Evolutionary conservation across 495 filamentous ascomycete species (phyloP).

Genomic region (Saxophila tyrrhenica): DNA sequence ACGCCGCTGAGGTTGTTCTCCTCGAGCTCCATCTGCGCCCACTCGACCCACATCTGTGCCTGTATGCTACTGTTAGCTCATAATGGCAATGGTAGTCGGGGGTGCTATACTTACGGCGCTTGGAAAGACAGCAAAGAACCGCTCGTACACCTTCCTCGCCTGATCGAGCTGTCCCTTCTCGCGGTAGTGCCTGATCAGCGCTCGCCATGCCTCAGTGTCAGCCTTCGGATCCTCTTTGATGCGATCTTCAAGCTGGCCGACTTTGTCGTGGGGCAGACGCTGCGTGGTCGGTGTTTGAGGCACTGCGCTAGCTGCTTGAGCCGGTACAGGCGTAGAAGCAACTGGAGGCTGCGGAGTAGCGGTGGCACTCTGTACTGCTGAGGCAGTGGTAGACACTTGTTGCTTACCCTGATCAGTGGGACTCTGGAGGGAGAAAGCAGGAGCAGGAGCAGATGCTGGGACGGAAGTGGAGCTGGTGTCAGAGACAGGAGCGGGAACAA

Average conservation of each 20-base stretch:
- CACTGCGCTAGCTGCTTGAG: background rate
- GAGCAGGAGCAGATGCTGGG: slow-evolving; percentile 33
- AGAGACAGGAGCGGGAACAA: slow-evolving; percentile 41
- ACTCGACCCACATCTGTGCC: slow-evolving; percentile 83
- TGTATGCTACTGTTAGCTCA: slow-evolving; percentile 28
- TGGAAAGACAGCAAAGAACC: slow-evolving; percentile 79
- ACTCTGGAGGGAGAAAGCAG: slow-evolving; percentile 13
- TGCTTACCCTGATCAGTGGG: slow-evolving; percentile 10
- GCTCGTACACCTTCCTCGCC: slow-evolving; percentile 67
- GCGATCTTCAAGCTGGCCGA: slow-evolving; percentile 80
- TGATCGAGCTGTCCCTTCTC: slow-evolving; percentile 71
- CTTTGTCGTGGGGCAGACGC: slow-evolving; percentile 62
- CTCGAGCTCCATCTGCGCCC: slow-evolving; percentile 76
- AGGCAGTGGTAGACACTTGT: slow-evolving; percentile 10
- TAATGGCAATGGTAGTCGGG: no score
- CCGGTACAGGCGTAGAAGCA: slow-evolving; percentile 19
- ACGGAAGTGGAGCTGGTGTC: slow-evolving; percentile 38
- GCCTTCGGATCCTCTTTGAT: slow-evolving; percentile 84
- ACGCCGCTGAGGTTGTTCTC: slow-evolving; percentile 63
- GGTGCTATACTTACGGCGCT: slow-evolving; percentile 66
- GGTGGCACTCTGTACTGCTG: slow-evolving; percentile 3
- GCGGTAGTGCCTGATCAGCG: slow-evolving; percentile 74
- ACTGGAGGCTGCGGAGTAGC: slow-evolving; percentile 9
- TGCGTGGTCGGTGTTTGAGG: slow-evolving; percentile 23
- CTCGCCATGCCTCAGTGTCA: slow-evolving; percentile 81